Percentiles rank a stretch among this genome's conserved stretches.
Conservation (phyloP, 2,329 filamentous ascomycete genomes). For the Botryotinia calthae region DNA sequence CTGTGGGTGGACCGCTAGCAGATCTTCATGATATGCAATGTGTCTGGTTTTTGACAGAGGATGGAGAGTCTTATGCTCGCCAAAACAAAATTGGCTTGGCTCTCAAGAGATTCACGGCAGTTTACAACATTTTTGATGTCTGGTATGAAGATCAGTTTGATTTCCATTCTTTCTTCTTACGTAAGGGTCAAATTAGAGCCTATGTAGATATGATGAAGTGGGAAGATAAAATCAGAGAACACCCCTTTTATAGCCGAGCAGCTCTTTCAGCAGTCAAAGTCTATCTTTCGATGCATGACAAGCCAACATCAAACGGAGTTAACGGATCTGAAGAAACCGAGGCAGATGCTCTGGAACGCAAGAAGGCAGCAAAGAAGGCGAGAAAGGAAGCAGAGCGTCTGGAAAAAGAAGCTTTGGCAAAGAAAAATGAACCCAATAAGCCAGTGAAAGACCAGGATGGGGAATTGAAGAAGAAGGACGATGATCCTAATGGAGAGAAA, state of each 20-base stretch:
- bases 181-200: slow-evolving; percentile 91
- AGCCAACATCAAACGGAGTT: slow-evolving; percentile 63
- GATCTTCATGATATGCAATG: slow-evolving; percentile 98
- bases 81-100: slow-evolving; percentile 81
- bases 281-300: slow-evolving; percentile 77
- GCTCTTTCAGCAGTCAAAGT: slow-evolving; percentile 78
- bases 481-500: slow-evolving; percentile 80
- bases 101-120: slow-evolving; percentile 84
- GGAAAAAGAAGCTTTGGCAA: slow-evolving; percentile 77
- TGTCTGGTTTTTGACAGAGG: slow-evolving; percentile 94
- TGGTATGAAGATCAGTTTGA: slow-evolving; percentile 99
- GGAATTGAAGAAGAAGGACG: slow-evolving; percentile 81
- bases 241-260: slow-evolving; percentile 86
- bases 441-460: slow-evolving; percentile 55
- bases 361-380: slow-evolving; percentile 88
- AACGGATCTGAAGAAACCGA: slow-evolving; percentile 51
- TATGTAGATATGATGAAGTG: slow-evolving; percentile 96
- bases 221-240: slow-evolving; percentile 88
- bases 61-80: slow-evolving; percentile 83
- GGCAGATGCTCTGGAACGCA: slow-evolving; percentile 66
- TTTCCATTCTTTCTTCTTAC: slow-evolving; percentile 95
- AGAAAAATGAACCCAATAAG: slow-evolving; percentile 83
- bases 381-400: slow-evolving; percentile 74
- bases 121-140: slow-evolving; percentile 90
- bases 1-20: slow-evolving; percentile 79